Percentiles rank a stretch among this genome's conserved stretches.
These are phyloP conservation scores for Xylaria sp. DNA, from an alignment of 2,329 filamentous ascomycete genomes.

Conservation along the genomic window DNA sequence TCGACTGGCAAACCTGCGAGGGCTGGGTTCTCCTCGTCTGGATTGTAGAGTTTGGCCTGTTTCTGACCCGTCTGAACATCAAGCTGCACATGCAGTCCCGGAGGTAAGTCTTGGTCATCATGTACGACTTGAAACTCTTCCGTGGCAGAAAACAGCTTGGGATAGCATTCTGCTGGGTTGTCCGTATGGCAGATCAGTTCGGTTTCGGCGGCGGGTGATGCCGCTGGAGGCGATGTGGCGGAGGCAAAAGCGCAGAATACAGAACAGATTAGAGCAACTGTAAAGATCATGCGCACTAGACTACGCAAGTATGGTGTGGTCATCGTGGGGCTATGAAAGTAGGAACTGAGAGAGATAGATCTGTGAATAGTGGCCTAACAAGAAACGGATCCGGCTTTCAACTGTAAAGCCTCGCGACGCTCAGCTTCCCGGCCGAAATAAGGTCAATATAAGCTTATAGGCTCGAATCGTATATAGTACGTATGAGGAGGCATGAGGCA, in stretches of 20 bases:
- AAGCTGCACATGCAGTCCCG: constrained; percentile 73
- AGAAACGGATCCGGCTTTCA: not conserved
- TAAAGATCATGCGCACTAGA: constrained; percentile 28
- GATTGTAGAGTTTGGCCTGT: constrained; percentile 74
- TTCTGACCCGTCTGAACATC: constrained; percentile 72
- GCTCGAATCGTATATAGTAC: not conserved
- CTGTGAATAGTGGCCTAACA: not conserved
- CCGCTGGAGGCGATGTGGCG: constrained; percentile 46
- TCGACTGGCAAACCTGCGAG: constrained; percentile 65
- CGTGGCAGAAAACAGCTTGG: constrained; percentile 71
- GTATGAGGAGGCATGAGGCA: not conserved
- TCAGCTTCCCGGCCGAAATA: not conserved
- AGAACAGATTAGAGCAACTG: constrained; percentile 38
- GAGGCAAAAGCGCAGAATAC: constrained; percentile 44
- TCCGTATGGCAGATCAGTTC: constrained; percentile 74
- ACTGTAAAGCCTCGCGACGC: not conserved
- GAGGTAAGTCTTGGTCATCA: constrained; percentile 72
- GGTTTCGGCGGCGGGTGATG: constrained; percentile 54
- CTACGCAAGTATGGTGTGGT: constrained; percentile 30
- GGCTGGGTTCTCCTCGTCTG: constrained; percentile 60
- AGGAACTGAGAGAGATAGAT: not conserved
- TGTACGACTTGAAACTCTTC: constrained; percentile 72
- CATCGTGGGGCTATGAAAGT: constrained; percentile 36
- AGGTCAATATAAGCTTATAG: not conserved
- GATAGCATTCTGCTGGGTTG: constrained; percentile 72